Evolutionary conservation across 805 yeast genomes (phyloP).

Genomic region (Sungouiella thailandica): DNA sequence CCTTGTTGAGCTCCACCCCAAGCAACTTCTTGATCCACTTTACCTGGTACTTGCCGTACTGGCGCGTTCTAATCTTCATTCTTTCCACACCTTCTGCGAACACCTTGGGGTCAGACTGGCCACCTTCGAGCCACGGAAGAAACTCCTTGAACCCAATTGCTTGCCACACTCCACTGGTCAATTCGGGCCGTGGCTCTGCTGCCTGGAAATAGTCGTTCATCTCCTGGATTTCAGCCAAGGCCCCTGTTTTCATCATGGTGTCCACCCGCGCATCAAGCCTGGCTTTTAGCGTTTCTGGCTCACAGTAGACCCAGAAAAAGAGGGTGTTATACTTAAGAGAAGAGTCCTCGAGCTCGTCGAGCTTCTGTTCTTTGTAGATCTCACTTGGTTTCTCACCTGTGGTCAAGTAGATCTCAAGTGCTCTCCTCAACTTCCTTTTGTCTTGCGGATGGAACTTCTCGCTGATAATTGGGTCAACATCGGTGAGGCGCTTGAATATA

Average conservation of each 20-base stretch:
- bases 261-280: constrained; percentile 81
- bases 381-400: constrained; percentile 69
- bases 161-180: constrained; percentile 83
- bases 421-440: constrained; percentile 68
- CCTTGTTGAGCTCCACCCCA: constrained; percentile 53
- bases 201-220: constrained; percentile 44
- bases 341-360: constrained; percentile 37
- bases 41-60: constrained; percentile 82
- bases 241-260: constrained; percentile 70
- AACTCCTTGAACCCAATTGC: constrained; percentile 93
- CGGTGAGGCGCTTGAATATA: constrained; percentile 44
- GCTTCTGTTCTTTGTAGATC: constrained; percentile 57
- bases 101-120: constrained; percentile 8
- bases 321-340: constrained; percentile 57
- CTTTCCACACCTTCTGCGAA: constrained; percentile 51
- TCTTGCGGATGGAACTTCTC: constrained; percentile 91
- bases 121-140: constrained; percentile 55
- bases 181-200: constrained; percentile 37
- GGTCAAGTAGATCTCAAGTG: constrained; percentile 69
- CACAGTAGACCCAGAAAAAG: constrained; percentile 79
- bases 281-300: constrained; percentile 47
- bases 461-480: constrained; percentile 67
- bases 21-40: constrained; percentile 83
- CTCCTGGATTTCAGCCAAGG: constrained; percentile 60
- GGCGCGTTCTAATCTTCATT: constrained; percentile 82